phyloP scores from a whole-genome alignment of 179 eudicot species.

The Heliamphora pulchella region DNA sequence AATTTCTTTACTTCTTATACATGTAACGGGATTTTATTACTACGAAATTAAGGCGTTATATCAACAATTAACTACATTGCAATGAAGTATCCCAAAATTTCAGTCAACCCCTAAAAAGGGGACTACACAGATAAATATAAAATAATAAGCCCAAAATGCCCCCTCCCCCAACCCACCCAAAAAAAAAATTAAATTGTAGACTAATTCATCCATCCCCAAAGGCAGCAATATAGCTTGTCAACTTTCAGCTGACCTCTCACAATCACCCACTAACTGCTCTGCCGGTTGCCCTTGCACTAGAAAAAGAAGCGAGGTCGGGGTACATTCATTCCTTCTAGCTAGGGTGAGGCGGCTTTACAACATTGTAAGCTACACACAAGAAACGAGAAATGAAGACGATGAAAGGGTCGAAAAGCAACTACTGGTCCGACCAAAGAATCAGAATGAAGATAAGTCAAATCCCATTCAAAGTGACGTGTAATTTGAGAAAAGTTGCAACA shows the following conservation, averaged over 20 bases:
- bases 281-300: constrained; percentile 20
- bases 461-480: constrained; percentile 45
- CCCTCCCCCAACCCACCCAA: no score
- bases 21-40: no score
- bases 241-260: constrained; percentile 17
- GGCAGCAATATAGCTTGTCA: constrained; percentile 10
- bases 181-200: no score
- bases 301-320: constrained; percentile 14
- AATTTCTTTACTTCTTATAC: no score
- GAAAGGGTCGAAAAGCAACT: constrained; percentile 19
- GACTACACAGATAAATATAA: no score
- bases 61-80: no score
- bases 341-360: constrained; percentile 28
- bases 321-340: constrained; percentile 17
- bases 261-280: constrained; percentile 15
- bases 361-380: constrained; percentile 21
- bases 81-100: no score
- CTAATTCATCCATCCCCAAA: constrained; percentile 13
- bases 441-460: constrained; percentile 3
- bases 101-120: no score
- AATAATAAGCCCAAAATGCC: no score
- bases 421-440: constrained; percentile 35
- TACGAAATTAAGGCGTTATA: no score
- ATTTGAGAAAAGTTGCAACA: constrained; percentile 66
- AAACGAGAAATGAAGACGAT: constrained; percentile 12